Conservation (phyloP, 306 rosid species). For the Cucumis hystrix region DNA sequence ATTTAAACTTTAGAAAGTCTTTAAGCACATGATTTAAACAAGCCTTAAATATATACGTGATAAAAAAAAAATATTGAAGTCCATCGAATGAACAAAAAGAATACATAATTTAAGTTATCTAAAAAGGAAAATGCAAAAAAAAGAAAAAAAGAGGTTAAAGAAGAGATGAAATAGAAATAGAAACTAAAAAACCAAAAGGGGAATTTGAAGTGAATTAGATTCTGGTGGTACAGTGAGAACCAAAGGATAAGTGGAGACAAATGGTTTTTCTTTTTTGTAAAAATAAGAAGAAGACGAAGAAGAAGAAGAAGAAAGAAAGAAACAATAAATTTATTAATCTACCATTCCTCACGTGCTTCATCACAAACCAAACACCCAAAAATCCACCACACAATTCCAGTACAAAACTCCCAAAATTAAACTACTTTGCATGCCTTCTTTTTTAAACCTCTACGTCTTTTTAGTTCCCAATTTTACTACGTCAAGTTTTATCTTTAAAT, state of each 20-base stretch:
- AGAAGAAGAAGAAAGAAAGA: not conserved
- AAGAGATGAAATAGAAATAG: not conserved
- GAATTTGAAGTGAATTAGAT: not conserved
- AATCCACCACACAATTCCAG: not conserved
- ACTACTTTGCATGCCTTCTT: no score
- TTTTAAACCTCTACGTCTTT: no score
- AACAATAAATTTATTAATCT: not conserved
- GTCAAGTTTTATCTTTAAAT: no score
- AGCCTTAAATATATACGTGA: no score
- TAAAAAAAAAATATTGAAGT: no score
- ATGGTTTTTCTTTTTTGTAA: not conserved
- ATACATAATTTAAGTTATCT: no score
- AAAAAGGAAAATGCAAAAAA: not conserved
- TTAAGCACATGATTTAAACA: no score
- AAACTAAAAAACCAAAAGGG: not conserved
- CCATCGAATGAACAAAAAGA: no score
- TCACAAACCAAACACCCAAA: not conserved
- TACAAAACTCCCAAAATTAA: no score
- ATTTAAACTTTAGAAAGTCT: no score
- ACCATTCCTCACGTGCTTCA: constrained; percentile 5
- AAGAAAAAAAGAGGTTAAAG: not conserved
- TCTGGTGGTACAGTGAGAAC: not conserved
- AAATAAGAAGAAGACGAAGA: no score
- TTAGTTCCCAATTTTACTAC: no score
- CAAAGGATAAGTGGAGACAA: not conserved